Conservation (phyloP, 176 grass and related monocot species). For the sorghum (Sorghum bicolor) region DNA sequence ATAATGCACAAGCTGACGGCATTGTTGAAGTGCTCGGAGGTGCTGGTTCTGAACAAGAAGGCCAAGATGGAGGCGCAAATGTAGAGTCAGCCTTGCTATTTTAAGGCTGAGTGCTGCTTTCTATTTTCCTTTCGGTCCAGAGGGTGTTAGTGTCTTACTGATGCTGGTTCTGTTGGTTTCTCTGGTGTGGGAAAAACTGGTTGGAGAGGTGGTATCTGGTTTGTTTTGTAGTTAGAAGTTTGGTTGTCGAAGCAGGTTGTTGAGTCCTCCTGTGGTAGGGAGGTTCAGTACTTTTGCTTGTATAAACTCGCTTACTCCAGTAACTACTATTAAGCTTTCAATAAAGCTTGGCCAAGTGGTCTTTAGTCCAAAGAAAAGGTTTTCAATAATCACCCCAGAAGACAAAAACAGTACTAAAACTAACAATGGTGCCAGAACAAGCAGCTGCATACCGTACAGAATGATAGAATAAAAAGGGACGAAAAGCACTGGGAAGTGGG, state of each 20-base stretch:
- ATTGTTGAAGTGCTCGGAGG: background rate
- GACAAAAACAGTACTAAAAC: background rate
- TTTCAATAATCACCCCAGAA: background rate
- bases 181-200: background rate
- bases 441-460: background rate
- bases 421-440: background rate
- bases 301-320: background rate
- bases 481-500: background rate
- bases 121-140: background rate
- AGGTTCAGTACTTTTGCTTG: background rate
- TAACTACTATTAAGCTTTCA: background rate
- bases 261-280: background rate
- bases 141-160: background rate
- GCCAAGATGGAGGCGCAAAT: background rate
- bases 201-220: background rate
- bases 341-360: background rate
- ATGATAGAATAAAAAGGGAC: background rate
- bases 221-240: background rate
- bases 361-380: background rate
- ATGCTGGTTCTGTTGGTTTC: background rate
- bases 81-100: background rate
- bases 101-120: background rate
- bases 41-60: background rate
- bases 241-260: background rate
- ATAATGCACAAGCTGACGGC: background rate